Base-by-base conservation (phyloP, 352 stramenopile genomes). In the Blastocystis sp. region DNA sequence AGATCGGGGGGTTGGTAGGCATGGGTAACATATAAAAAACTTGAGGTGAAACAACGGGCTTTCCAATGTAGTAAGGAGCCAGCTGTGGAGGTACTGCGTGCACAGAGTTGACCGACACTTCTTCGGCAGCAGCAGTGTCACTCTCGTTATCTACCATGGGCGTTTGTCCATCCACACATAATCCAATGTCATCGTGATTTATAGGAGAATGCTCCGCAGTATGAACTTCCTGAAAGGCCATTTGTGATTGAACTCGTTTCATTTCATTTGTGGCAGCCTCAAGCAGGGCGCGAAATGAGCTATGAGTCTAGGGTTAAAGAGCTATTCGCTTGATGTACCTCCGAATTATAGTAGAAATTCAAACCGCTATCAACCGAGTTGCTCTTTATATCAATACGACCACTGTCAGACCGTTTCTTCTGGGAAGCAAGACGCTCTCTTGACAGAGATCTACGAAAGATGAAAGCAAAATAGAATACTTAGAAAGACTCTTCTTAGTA, bases 381-480 rank as follows among this genome's bases (percentile, higher is more conserved):
- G 55, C 73, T 85, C 20, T 65, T 78, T n/a, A 53, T 45, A 66
- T 53, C 24, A 16, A 16, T 47, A 26, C 34, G 50, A 37, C 41
- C 26, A 3, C 26, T 63, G 8, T 65, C 70, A 54, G 26, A 18
- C 30, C 30, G 26, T 34, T 53, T 59, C 26, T 55, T n/a, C 11
- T 20, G 39, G 1, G 30, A 50, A n/a, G 34, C 20, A 0, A 66
- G 11, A 16, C 73, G 45, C 20, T 85, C 73, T 50, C 53, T 41
- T 26, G 73, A 68, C 26, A 68, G 18, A 69, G 73, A 85, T 47
- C 73, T 85, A 85, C 3, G 1, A 34, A 85, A 69, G 18, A 69
- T 24, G 30, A 3, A 0, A 34, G 20, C 3, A 26, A 24, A 68
- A n/a, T 1, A 30, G 43, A 2, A 6, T 3, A 85, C 73, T 65